A percentile compares a stretch with the other conserved stretches of the same genome.
These are phyloP conservation scores for cucumber (Cucumis sativus) DNA, from an alignment of 306 rosid genomes.

Conservation along the genomic window Cucumber_9930_V3 NC_026655.2:25699501-25700000, in stretches of 20 bases:
- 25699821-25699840: conserved; percentile 40
- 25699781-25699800: conserved; percentile 6
- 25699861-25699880: conserved; percentile 55
- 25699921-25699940: conserved; percentile 51
- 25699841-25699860: conserved; percentile 61
- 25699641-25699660: neutral
- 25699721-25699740: conserved; percentile 9
- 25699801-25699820: conserved; percentile 20
- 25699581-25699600: conserved; percentile 1
- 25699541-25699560: conserved; percentile 8
- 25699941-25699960: conserved; percentile 10
- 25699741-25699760: neutral
- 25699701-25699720: neutral
- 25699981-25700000: neutral
- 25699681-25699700: neutral
- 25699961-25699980: neutral
- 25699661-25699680: neutral
- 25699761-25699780: conserved; percentile 9
- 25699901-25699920: conserved; percentile 96
- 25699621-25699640: neutral
- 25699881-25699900: conserved; percentile 79
- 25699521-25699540: conserved; percentile 26
- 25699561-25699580: conserved; percentile 7
- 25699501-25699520: conserved; percentile 14
- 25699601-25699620: conserved; percentile 8